Percentiles rank a stretch among this genome's conserved stretches.
Conservation (phyloP, 768 basidiomycete genomes). For the Cyclocybe aegerita region DNA sequence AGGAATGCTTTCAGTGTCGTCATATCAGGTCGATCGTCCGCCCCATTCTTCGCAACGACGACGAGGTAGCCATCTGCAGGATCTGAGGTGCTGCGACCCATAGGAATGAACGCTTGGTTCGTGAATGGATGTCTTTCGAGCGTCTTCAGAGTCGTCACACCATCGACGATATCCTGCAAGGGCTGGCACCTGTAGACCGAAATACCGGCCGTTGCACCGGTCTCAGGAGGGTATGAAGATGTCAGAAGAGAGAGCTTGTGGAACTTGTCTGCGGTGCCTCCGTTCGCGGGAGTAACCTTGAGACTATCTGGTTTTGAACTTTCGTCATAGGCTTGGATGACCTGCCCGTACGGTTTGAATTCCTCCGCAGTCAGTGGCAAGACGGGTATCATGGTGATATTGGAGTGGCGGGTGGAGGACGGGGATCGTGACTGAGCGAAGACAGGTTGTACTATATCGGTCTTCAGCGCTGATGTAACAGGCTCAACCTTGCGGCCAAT, state of each 20-base stretch:
- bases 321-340: conserved; percentile 85
- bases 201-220: conserved; percentile 63
- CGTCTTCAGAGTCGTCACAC: conserved; percentile 59
- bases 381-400: conserved; percentile 43
- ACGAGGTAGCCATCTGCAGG: conserved; percentile 70
- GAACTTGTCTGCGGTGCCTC: conserved; percentile 88
- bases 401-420: conserved; percentile 6
- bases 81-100: conserved; percentile 63
- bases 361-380: conserved; percentile 80
- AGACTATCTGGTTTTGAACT: conserved; percentile 65
- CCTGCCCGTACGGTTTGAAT: conserved; percentile 87
- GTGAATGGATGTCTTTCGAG: conserved; percentile 89
- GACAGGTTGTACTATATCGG: neutral
- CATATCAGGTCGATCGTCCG: conserved; percentile 76
- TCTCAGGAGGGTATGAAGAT: conserved; percentile 60
- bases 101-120: conserved; percentile 92
- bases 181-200: conserved; percentile 84
- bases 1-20: conserved; percentile 77
- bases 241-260: conserved; percentile 82
- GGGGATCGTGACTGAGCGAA: conserved; percentile 7
- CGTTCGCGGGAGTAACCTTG: conserved; percentile 81
- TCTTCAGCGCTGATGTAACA: conserved; percentile 2
- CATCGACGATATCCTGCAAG: conserved; percentile 42
- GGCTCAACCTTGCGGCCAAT: conserved; percentile 52
- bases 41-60: conserved; percentile 80